Conservation (phyloP, 2,329 filamentous ascomycete genomes). For the Dactylellina haptotyla region DNA sequence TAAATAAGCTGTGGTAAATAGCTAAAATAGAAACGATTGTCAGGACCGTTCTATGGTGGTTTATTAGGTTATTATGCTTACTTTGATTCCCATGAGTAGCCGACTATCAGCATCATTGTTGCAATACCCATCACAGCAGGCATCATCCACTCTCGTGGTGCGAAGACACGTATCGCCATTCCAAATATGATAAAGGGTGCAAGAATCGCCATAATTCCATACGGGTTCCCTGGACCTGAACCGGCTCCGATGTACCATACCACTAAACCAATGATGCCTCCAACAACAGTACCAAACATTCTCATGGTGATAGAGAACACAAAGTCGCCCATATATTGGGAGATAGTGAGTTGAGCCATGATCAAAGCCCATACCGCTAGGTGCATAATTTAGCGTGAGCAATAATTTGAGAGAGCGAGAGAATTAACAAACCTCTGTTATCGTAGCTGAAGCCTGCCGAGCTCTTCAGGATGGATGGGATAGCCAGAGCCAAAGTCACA, state of each 20-base stretch:
- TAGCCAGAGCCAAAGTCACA: constrained; percentile 63
- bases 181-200: constrained; percentile 59
- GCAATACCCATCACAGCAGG: constrained; percentile 62
- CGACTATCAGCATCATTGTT: constrained; percentile 59
- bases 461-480: constrained; percentile 63
- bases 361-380: constrained; percentile 65
- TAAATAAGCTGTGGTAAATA: constrained; percentile 29
- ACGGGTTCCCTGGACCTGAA: constrained; percentile 65
- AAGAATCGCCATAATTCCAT: constrained; percentile 64
- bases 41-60: not conserved
- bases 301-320: constrained; percentile 64
- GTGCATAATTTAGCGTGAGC: not conserved
- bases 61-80: constrained; percentile 1
- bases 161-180: constrained; percentile 61
- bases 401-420: not conserved
- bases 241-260: constrained; percentile 68
- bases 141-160: constrained; percentile 59
- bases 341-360: constrained; percentile 65
- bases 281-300: constrained; percentile 63
- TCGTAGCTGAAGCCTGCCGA: constrained; percentile 67
- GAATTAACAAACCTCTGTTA: constrained; percentile 63
- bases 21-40: constrained; percentile 4
- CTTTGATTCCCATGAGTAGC: constrained; percentile 46
- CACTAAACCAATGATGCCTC: constrained; percentile 64
- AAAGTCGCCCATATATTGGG: constrained; percentile 67